Evolutionary conservation across 345 rosid genomes (phyloP).

Genomic region (Syzygium oleosum): DNA sequence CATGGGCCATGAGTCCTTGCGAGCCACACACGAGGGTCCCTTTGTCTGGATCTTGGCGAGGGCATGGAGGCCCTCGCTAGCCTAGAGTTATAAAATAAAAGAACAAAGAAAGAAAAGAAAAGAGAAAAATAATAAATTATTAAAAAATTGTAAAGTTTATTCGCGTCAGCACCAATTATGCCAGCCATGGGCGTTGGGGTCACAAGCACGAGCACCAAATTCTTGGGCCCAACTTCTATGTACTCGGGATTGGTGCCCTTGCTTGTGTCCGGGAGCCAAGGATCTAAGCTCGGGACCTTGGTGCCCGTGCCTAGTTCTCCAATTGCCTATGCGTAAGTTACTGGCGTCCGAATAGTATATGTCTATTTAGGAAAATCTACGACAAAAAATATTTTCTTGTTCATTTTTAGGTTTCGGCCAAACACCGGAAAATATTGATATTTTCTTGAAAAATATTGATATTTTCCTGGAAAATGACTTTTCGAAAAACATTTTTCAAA

Average conservation of each 20-base stretch:
- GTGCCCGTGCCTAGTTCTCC: not conserved
- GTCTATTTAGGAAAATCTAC: not conserved
- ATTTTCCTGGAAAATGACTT: too few relatives aligned
- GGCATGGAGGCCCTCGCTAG: fast-evolving
- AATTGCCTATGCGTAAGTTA: not conserved
- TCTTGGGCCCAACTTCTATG: not conserved
- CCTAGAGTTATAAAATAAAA: not conserved
- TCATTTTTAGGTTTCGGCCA: not conserved
- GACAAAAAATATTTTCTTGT: not conserved
- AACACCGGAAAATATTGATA: not conserved
- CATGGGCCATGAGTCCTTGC: not conserved
- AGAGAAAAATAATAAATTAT: too few relatives aligned
- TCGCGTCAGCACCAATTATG: fast-evolving
- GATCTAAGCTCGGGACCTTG: not conserved
- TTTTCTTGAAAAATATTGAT: not conserved
- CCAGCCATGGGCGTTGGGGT: not conserved
- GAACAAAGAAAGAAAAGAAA: too few relatives aligned
- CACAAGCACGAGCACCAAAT: not conserved
- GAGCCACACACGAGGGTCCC: not conserved
- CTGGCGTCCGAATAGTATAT: not conserved
- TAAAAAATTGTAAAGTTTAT: too few relatives aligned
- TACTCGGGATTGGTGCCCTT: not conserved
- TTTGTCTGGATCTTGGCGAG: not conserved
- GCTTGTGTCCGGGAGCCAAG: not conserved
- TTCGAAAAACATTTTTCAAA: too few relatives aligned